A percentile compares a stretch with the other conserved stretches of the same genome.
Conservation (phyloP, 2,329 filamentous ascomycete species). For the Fusarium anthophilum region DNA sequence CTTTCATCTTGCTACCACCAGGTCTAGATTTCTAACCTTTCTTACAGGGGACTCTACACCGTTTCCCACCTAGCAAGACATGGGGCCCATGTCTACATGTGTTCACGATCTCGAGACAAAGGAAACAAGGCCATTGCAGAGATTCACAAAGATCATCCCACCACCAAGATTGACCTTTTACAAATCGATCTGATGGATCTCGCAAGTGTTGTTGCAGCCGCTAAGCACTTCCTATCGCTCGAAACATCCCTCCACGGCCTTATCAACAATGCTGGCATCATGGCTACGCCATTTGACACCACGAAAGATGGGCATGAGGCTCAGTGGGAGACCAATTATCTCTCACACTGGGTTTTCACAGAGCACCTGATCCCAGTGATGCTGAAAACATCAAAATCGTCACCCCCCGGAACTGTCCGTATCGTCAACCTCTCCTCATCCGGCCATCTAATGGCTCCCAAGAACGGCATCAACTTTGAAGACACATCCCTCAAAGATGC, state of each 20-base stretch:
- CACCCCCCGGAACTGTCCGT: slow-evolving; percentile 8
- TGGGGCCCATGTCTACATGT: slow-evolving; percentile 30
- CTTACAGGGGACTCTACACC: slow-evolving; percentile 18
- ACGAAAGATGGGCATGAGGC: slow-evolving; percentile 21
- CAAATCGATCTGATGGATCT: slow-evolving; percentile 25
- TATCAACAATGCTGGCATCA: slow-evolving; percentile 33
- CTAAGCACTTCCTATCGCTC: slow-evolving; percentile 14
- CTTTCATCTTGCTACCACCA: fast-evolving
- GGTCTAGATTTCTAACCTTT: background rate
- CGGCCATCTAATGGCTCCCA: slow-evolving; percentile 20
- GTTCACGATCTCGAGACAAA: slow-evolving; percentile 8
- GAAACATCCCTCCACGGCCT: slow-evolving; percentile 18
- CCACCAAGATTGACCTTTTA: background rate
- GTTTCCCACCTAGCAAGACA: slow-evolving; percentile 20
- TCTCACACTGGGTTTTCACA: slow-evolving; percentile 29
- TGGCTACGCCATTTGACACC: slow-evolving; percentile 18
- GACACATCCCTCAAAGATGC: background rate
- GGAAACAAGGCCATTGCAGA: background rate
- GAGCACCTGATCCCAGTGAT: slow-evolving; percentile 23
- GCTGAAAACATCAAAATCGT: slow-evolving; percentile 9
- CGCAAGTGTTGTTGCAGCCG: slow-evolving; percentile 9
- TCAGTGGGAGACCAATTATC: slow-evolving; percentile 35
- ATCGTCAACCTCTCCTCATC: slow-evolving; percentile 32
- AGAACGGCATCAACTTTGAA: slow-evolving; percentile 17
- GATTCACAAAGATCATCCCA: slow-evolving; percentile 3